Percentiles rank a stretch among this genome's conserved stretches.
phyloP scores from a whole-genome alignment of 495 filamentous ascomycete genomes.

The Podospora pseudoanserina region DNA sequence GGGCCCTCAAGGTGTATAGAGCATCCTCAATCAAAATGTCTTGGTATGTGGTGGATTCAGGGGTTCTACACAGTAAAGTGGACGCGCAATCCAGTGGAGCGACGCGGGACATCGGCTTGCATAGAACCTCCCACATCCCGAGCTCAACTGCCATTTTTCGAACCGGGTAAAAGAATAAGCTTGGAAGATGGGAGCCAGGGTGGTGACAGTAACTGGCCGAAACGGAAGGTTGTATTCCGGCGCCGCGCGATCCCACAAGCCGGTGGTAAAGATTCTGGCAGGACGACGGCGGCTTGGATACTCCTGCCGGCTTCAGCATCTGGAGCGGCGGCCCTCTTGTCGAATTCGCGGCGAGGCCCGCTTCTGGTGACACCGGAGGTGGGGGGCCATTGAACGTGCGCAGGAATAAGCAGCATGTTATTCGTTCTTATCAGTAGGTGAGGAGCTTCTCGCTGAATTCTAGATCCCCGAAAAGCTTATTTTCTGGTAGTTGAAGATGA shows the following conservation, averaged over 20 bases:
- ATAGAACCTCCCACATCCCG: conserved; percentile 4
- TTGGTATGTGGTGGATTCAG: conserved; percentile 8
- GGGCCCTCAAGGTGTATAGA: background rate
- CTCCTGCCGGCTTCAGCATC: conserved; percentile 4
- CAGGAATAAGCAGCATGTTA: background rate
- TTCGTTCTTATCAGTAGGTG: background rate
- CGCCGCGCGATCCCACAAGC: conserved; percentile 1
- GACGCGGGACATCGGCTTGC: background rate
- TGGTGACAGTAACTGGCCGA: background rate
- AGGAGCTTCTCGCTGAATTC: background rate
- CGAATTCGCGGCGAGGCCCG: background rate
- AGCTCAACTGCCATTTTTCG: background rate
- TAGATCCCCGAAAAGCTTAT: background rate
- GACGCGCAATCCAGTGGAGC: conserved; percentile 7
- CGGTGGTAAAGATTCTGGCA: background rate
- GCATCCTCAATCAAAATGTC: background rate
- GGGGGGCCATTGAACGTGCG: background rate
- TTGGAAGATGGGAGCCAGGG: background rate
- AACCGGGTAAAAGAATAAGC: conserved; percentile 6
- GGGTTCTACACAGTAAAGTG: background rate
- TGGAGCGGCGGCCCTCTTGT: background rate
- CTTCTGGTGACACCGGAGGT: background rate
- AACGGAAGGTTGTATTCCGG: conserved; percentile 10
- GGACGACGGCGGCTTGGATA: background rate
- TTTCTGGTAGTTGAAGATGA: background rate